A percentile compares a stretch with the other conserved stretches of the same genome.
These are phyloP conservation scores for Penicillium sp. DNA, from an alignment of 2,329 filamentous ascomycete species.

Conservation along the genomic window DNA sequence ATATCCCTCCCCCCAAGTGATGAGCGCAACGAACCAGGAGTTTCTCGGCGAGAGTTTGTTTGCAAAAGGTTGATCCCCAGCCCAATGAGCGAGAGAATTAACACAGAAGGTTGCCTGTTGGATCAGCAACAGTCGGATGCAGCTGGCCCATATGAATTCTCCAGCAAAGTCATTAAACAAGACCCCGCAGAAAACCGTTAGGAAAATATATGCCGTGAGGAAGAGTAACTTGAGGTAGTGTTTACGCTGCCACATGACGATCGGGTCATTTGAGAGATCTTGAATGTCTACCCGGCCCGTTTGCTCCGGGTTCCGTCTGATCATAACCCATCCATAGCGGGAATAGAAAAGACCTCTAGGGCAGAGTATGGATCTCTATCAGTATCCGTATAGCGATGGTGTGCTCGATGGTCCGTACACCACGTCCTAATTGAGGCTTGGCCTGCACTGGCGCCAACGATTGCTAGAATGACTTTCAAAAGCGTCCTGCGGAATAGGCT, in stretches of 20 bases:
- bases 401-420: slow-evolving; percentile 12
- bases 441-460: slow-evolving; percentile 9
- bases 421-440: slow-evolving; percentile 11
- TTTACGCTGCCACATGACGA: slow-evolving; percentile 12
- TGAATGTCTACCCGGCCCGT: slow-evolving; percentile 9
- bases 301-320: slow-evolving; percentile 5
- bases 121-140: slow-evolving; percentile 36
- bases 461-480: slow-evolving; percentile 9
- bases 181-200: slow-evolving; percentile 2
- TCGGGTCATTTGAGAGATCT: slow-evolving; percentile 9
- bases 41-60: slow-evolving; percentile 85
- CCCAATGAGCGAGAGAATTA: slow-evolving; percentile 84
- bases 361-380: slow-evolving; percentile 14
- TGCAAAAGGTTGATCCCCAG: slow-evolving; percentile 77
- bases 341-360: slow-evolving; percentile 10
- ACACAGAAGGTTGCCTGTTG: slow-evolving; percentile 89
- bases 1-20: slow-evolving; percentile 82
- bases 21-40: slow-evolving; percentile 76
- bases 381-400: slow-evolving; percentile 17
- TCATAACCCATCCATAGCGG: slow-evolving; percentile 12
- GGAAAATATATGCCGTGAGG: slow-evolving; percentile 1
- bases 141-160: slow-evolving; percentile 7
- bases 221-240: slow-evolving; percentile 6
- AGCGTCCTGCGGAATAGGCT: slow-evolving; percentile 2
- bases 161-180: slow-evolving; percentile 1